Evolutionary conservation across 2,329 filamentous ascomycete species (phyloP).

Genomic region (Fusarium aywerte): DNA sequence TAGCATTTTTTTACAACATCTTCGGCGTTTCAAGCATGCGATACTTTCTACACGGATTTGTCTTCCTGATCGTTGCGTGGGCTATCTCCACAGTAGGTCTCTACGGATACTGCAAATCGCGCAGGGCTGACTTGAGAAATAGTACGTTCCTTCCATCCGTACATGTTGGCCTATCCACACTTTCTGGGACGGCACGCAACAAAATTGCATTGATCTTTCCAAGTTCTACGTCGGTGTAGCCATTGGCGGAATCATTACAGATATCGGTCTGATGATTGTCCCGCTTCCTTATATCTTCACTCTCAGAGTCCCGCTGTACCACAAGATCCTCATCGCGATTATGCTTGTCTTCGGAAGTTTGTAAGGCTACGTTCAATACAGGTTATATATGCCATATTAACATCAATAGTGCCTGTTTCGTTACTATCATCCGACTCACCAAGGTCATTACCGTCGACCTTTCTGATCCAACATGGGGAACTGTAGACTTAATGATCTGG

Average conservation of each 20-base stretch:
- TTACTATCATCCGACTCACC: slow-evolving; percentile 7
- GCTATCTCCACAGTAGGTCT: slow-evolving; percentile 5
- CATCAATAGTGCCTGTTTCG: not conserved
- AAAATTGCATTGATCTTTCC: slow-evolving; percentile 14
- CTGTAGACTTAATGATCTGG: slow-evolving; percentile 9
- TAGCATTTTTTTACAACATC: not conserved
- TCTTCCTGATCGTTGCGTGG: not conserved
- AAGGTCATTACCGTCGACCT: slow-evolving; percentile 6
- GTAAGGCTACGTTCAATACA: not conserved
- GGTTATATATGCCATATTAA: not conserved
- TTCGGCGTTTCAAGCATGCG: slow-evolving; percentile 9
- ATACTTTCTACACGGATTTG: slow-evolving; percentile 4
- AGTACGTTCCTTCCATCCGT: slow-evolving; percentile 17
- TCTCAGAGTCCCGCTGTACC: not conserved
- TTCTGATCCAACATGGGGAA: slow-evolving; percentile 1
- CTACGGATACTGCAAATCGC: no score
- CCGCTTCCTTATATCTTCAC: slow-evolving; percentile 8
- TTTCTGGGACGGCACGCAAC: slow-evolving; percentile 10
- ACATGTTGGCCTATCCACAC: slow-evolving; percentile 8
- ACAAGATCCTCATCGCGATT: slow-evolving; percentile 5
- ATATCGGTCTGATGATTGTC: slow-evolving; percentile 2
- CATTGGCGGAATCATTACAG: slow-evolving; percentile 9
- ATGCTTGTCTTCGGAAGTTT: slow-evolving; percentile 16
- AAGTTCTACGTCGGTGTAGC: slow-evolving; percentile 17
- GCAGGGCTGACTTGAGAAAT: no score